These are phyloP conservation scores for Mortierella hygrophila DNA, from an alignment of 192 early-diverging fungal genomes.

Conservation along the genomic window DNA sequence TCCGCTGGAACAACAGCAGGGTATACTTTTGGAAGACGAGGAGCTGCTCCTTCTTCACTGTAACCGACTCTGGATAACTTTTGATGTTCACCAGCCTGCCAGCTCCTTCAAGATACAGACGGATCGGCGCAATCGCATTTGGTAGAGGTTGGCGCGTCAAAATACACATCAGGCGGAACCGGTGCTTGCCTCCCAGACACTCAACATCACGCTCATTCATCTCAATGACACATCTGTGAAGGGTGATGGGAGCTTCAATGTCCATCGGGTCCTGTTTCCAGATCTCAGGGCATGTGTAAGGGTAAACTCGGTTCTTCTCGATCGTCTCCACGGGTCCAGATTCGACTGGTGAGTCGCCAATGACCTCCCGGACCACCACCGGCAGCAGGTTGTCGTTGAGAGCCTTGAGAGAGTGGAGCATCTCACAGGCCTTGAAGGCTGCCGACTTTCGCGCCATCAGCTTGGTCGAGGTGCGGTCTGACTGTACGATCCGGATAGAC, in stretches of 20 bases:
- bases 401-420: slow-evolving; percentile 74
- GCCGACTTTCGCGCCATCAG: slow-evolving; percentile 75
- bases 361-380: slow-evolving; percentile 25
- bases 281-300: slow-evolving; percentile 42
- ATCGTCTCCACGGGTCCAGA: not conserved
- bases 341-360: slow-evolving; percentile 28
- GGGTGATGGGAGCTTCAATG: not conserved
- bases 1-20: slow-evolving; percentile 58
- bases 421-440: slow-evolving; percentile 78
- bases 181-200: slow-evolving; percentile 32
- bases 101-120: slow-evolving; percentile 50
- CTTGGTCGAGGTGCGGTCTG: slow-evolving; percentile 68
- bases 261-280: slow-evolving; percentile 42
- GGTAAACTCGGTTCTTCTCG: slow-evolving; percentile 39
- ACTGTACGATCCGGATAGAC: slow-evolving; percentile 64
- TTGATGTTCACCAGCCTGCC: slow-evolving; percentile 28
- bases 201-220: slow-evolving; percentile 29
- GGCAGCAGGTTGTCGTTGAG: slow-evolving; percentile 85
- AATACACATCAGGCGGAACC: slow-evolving; percentile 59
- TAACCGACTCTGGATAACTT: slow-evolving; percentile 11
- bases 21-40: slow-evolving; percentile 68
- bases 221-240: slow-evolving; percentile 54
- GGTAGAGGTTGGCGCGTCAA: slow-evolving; percentile 62
- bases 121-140: slow-evolving; percentile 20
- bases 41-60: slow-evolving; percentile 51